Evolutionary conservation across 805 yeast genomes (phyloP), one percentile per base, ranked within the genome.

Genomic region (Ogataea thermomethanolica): DNA sequence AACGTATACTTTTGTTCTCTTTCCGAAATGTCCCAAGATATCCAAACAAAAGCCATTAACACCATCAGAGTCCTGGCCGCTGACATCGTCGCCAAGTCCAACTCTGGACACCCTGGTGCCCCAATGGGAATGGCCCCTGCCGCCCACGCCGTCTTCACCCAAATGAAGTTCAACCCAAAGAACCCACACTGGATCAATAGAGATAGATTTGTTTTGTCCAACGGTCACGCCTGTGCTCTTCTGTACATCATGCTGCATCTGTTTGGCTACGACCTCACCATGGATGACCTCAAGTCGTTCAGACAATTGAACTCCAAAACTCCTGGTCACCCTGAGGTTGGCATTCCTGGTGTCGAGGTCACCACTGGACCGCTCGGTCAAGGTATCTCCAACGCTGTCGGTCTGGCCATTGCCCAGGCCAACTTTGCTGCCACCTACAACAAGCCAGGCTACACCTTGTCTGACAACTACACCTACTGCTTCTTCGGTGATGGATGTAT

Each of bases 331-430:
- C 99, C 99, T 42, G 99, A 91, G 73, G 13, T 70, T 47, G 95
- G 85, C 61, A 76, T 84, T 46, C 89, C 93, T 38, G 98, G 98
- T 65, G 79, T 89, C 45, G 99, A 91, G 66, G 95, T 90, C 59
- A 89, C 98, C 66, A 91, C 98, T 48, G 99, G 99, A 67, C 98
- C 99, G 43, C 79, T 91, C 59, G 99, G 99, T 65, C 99, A 91
- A 73, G 99, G 99, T 82, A 78, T 91, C 57, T 75, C 84, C 57
- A 90, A 88, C 65, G 97, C 97, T 41, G 95, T 91, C 57, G 99
- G 99, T 73, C 64, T 91, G 53, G 98, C 99, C 43, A 78, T 91
- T 59, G 99, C 96, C 46, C 95, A 88, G 71, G 79, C 81, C 53
- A 90, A 88, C 69, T 70, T 86, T 46, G 96, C 95, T 55, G 96